A percentile compares a stretch with the other conserved stretches of the same genome.
Evolutionary conservation across 1,139 yeast genomes (phyloP).

Genomic region (Schwanniomyces etchellsii): DNA sequence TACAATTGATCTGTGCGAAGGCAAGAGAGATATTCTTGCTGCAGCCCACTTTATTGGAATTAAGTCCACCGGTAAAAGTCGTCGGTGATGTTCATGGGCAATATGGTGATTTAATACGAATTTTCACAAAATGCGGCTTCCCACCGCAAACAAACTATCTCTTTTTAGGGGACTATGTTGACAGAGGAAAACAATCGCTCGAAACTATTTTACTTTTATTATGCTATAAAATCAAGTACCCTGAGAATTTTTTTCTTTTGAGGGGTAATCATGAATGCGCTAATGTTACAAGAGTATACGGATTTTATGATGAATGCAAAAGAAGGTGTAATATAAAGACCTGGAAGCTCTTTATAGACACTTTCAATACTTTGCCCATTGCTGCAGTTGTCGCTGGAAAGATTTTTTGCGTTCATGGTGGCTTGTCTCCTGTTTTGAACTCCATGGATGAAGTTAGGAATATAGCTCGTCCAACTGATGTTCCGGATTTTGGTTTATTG

Average conservation of each 20-base stretch:
- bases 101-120: constrained; percentile 67
- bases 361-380: constrained; percentile 89
- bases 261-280: constrained; percentile 88
- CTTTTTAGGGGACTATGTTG: constrained; percentile 82
- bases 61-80: constrained; percentile 80
- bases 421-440: constrained; percentile 84
- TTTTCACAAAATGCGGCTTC: constrained; percentile 71
- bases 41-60: constrained; percentile 71
- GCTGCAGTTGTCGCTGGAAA: constrained; percentile 96
- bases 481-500: constrained; percentile 90
- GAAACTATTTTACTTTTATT: constrained; percentile 70
- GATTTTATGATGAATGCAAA: constrained; percentile 85
- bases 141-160: constrained; percentile 77
- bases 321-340: constrained; percentile 72
- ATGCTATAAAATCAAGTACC: constrained; percentile 75
- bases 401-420: constrained; percentile 97
- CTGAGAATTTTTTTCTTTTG: constrained; percentile 76
- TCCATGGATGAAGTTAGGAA: constrained; percentile 88
- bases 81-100: constrained; percentile 91
- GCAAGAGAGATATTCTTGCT: constrained; percentile 62
- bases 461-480: constrained; percentile 93
- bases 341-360: constrained; percentile 90
- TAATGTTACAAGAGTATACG: constrained; percentile 76
- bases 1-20: constrained; percentile 75
- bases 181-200: constrained; percentile 76